Base-by-base conservation (phyloP, 805 yeast genomes). In the Myxozyma sirexii region DNA sequence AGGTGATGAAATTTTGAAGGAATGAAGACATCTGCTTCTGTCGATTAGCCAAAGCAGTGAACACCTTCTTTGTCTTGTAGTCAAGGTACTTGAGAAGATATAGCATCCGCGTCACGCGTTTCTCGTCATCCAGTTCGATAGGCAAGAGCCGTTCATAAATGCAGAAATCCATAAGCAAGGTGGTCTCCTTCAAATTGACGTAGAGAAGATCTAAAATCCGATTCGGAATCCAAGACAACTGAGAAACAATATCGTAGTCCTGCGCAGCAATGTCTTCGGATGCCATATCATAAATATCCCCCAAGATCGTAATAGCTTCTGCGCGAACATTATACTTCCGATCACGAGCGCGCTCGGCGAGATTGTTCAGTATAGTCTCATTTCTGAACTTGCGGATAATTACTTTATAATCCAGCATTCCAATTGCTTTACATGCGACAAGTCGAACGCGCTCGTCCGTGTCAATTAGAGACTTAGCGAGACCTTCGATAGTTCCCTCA, bases 401-500 rank as follows among this genome's bases (percentile, higher is more conserved):
- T 0, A 76, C 67, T 5, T 75, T 71, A 6, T 82, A 72, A 0
- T 84, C 78, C 1, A 88, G 42, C 1, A 42, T 44, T 4, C 68
- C 68, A 15, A 88, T 70, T 0, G 84, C 77, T 45, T 73, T 70
- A 59, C 89, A 83, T 0, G 94, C 83, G 0, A 79, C 73, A 35
- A 82, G 75, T 65, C 97, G 79, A 1, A 90, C 96, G 39, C 77
- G 80, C 59, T 87, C 93, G 67, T 88, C 90, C 0, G 85, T 76
- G 73, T 91, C 97, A 39, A 87, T 77, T 26, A 91, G 75, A 37
- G 92, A 84, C 67, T 87, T 87, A 17, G 83, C 75, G 10, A 89
- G 66, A 1, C 92, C 88, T 43, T 77, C 79, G 4, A 78, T 73
- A 1, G 85, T 74, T 48, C 86, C 91, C 0, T 73, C 67, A 1